Percentiles rank a stretch among this genome's conserved stretches.
These are phyloP conservation scores for Cucumis hystrix DNA, from an alignment of 306 rosid genomes.

Conservation along the genomic window DNA sequence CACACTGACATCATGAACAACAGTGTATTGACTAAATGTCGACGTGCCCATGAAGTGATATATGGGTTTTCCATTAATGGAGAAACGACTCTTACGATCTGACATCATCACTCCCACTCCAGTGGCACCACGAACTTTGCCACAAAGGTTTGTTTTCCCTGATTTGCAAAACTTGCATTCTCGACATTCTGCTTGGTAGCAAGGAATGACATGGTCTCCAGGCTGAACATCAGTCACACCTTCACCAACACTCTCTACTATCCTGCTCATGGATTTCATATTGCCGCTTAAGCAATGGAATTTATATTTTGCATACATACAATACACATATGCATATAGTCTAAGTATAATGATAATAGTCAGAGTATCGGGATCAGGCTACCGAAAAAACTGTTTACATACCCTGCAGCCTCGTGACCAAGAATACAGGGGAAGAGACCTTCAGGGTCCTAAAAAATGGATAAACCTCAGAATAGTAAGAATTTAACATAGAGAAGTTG, in stretches of 20 bases:
- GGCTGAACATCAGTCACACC: slow-evolving; percentile 75
- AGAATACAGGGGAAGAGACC: slow-evolving; percentile 95
- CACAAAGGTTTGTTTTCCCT: slow-evolving; percentile 93
- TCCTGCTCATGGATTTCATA: slow-evolving; percentile 21
- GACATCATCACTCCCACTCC: slow-evolving; percentile 88
- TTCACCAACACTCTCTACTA: slow-evolving; percentile 94
- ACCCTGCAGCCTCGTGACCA: slow-evolving; percentile 84
- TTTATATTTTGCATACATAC: background rate
- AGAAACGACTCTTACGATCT: slow-evolving; percentile 75
- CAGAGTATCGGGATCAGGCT: background rate
- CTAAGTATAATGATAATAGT: background rate
- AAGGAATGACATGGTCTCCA: slow-evolving; percentile 90
- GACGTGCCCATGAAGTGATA: slow-evolving; percentile 97
- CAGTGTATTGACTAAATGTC: slow-evolving; percentile 91
- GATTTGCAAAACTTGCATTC: slow-evolving; percentile 98
- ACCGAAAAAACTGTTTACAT: background rate
- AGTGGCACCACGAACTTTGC: slow-evolving; percentile 79
- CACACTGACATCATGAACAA: slow-evolving; percentile 90
- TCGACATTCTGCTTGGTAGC: slow-evolving; percentile 89
- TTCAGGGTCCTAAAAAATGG: slow-evolving; percentile 66
- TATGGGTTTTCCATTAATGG: slow-evolving; percentile 64
- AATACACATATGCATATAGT: background rate
- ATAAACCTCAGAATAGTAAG: background rate
- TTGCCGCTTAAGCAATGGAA: background rate
- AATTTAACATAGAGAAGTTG: background rate